Conservation (phyloP, 768 basidiomycete species). For the Termitomyces sp. region DNA sequence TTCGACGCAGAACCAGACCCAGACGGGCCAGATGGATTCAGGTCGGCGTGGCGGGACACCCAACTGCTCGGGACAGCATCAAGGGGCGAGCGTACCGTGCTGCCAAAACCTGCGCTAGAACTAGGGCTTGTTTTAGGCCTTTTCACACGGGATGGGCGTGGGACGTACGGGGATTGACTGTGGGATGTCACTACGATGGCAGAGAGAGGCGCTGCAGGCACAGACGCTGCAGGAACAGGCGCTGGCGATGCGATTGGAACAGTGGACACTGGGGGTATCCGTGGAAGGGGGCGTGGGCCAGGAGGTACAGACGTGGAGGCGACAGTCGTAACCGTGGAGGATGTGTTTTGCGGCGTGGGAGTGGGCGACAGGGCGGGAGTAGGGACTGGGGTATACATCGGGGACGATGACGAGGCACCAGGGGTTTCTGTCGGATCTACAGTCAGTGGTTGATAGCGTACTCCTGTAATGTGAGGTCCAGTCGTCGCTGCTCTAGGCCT, state of each 20-base stretch:
- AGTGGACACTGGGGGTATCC: conserved; percentile 19
- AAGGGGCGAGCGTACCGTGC: conserved; percentile 12
- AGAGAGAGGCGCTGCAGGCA: conserved; percentile 8
- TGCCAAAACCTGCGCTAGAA: conserved; percentile 6
- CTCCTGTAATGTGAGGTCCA: conserved; percentile 17
- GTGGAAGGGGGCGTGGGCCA: conserved; percentile 22
- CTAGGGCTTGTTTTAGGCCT: conserved; percentile 27
- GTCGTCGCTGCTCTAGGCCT: conserved; percentile 19
- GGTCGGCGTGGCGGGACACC: conserved; percentile 26
- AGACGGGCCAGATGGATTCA: conserved; percentile 19
- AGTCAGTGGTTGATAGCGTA: conserved; percentile 28
- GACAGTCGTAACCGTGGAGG: neutral
- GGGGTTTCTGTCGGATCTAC: conserved; percentile 18
- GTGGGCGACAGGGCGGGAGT: conserved; percentile 10
- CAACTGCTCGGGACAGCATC: conserved; percentile 22
- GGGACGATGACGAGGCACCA: conserved; percentile 9
- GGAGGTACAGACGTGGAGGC: neutral
- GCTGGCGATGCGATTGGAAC: neutral
- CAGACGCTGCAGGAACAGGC: conserved; percentile 5
- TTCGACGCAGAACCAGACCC: neutral
- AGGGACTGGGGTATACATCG: conserved; percentile 5
- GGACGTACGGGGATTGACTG: conserved; percentile 2
- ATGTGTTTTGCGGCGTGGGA: neutral
- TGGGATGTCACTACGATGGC: neutral
- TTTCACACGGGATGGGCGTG: conserved; percentile 17